phyloP scores from a whole-genome alignment of 441 rosid species.

The Monsonia emarginata region DNA sequence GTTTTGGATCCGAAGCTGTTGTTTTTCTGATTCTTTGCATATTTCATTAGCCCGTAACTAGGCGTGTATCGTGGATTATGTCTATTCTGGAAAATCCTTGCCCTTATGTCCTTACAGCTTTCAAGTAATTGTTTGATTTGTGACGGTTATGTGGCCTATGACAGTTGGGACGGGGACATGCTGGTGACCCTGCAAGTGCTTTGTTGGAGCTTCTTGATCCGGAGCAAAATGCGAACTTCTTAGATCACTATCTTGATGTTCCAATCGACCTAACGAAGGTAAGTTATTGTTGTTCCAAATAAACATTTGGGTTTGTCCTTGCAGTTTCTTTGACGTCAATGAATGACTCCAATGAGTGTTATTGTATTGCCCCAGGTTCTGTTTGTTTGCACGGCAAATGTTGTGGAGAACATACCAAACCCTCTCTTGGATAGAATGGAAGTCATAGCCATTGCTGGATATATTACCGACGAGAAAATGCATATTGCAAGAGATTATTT shows the following conservation, averaged over 20 bases:
- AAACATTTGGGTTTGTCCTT: background rate
- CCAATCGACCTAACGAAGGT: constrained; percentile 90
- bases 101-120: no score
- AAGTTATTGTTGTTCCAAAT: constrained; percentile 15
- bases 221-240: constrained; percentile 86
- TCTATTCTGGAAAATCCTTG: background rate
- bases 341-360: no score
- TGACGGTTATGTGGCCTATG: constrained; percentile 10
- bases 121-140: constrained; percentile 7
- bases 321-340: background rate
- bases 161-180: constrained; percentile 79
- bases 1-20: background rate
- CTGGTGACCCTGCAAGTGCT: constrained; percentile 93
- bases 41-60: no score
- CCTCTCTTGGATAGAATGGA: constrained; percentile 98
- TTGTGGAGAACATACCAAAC: constrained; percentile 58
- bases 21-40: no score
- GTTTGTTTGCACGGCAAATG: constrained; percentile 96
- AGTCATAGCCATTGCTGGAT: constrained; percentile 79
- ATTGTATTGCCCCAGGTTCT: constrained; percentile 51
- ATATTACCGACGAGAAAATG: constrained; percentile 92
- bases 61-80: no score
- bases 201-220: constrained; percentile 96
- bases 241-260: constrained; percentile 87
- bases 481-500: constrained; percentile 86